Evolutionary conservation across 768 basidiomycete species (phyloP).

Genomic region (Naganishia randhawae): DNA sequence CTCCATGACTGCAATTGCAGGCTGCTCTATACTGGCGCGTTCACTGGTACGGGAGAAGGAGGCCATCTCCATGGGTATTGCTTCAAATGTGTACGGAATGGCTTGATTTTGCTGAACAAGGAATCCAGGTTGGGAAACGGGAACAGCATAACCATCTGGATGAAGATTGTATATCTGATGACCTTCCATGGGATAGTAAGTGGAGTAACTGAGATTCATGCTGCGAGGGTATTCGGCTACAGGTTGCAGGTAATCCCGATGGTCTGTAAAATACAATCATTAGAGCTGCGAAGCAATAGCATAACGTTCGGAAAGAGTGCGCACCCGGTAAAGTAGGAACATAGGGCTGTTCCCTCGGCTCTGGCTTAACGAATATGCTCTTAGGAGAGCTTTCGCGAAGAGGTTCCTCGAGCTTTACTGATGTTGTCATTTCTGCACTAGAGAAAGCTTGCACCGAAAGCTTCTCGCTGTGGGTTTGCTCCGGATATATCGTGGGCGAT

Average conservation of each 20-base stretch:
- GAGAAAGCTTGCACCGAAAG: background rate
- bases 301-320: background rate
- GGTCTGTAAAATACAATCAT: background rate
- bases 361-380: background rate
- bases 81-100: conserved; percentile 36
- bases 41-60: background rate
- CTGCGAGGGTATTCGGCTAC: background rate
- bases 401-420: background rate
- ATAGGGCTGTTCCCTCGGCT: background rate
- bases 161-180: background rate
- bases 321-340: background rate
- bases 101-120: conserved; percentile 15
- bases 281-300: background rate
- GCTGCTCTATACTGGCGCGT: background rate
- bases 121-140: conserved; percentile 26
- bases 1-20: background rate
- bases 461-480: background rate
- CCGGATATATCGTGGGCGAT: background rate
- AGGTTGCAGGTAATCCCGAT: background rate
- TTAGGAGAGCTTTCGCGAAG: background rate
- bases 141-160: conserved; percentile 17
- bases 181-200: background rate
- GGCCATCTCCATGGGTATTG: conserved; percentile 29
- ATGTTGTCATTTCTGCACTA: background rate
- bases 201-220: background rate